Evolutionary conservation across 176 grass and related monocot species (phyloP).

Genomic region (Eleusine coracana): DNA sequence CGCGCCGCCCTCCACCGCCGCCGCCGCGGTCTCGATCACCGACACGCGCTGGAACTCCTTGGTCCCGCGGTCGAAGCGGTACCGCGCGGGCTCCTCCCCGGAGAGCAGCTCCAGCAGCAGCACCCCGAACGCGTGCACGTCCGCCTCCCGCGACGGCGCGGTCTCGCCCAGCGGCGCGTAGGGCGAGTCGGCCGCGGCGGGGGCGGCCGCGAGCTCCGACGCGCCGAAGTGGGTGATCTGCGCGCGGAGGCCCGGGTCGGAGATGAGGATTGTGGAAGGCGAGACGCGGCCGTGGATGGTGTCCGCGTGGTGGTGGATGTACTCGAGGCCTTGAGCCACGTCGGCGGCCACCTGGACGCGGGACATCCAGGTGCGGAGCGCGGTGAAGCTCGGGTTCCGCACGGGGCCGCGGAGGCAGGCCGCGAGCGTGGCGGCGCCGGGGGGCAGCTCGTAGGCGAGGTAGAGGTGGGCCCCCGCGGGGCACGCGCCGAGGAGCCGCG

Average conservation of each 20-base stretch:
- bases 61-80: slow-evolving; percentile 51
- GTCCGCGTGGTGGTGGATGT: slow-evolving; percentile 63
- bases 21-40: slow-evolving; percentile 58
- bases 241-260: slow-evolving; percentile 60
- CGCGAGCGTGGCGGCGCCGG: slow-evolving; percentile 48
- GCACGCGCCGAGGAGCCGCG: slow-evolving; percentile 66
- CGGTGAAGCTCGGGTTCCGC: slow-evolving; percentile 47
- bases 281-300: slow-evolving; percentile 56
- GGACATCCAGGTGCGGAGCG: slow-evolving; percentile 58
- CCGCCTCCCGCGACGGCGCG: slow-evolving; percentile 38
- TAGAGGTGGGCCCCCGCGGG: slow-evolving; percentile 57
- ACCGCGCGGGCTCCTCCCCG: slow-evolving; percentile 57
- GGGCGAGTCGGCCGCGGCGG: not conserved
- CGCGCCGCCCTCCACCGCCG: slow-evolving; percentile 33
- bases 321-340: slow-evolving; percentile 67
- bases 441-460: slow-evolving; percentile 62
- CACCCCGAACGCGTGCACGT: slow-evolving; percentile 67
- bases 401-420: slow-evolving; percentile 59
- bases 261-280: slow-evolving; percentile 47
- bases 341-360: slow-evolving; percentile 64
- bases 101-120: slow-evolving; percentile 68
- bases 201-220: slow-evolving; percentile 24
- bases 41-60: slow-evolving; percentile 50
- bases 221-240: slow-evolving; percentile 68
- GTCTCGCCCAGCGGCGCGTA: slow-evolving; percentile 32